A percentile compares a stretch with the other conserved stretches of the same genome.
phyloP scores from a whole-genome alignment of 2,329 filamentous ascomycete genomes.

The Calonectria henricotiae region DNA sequence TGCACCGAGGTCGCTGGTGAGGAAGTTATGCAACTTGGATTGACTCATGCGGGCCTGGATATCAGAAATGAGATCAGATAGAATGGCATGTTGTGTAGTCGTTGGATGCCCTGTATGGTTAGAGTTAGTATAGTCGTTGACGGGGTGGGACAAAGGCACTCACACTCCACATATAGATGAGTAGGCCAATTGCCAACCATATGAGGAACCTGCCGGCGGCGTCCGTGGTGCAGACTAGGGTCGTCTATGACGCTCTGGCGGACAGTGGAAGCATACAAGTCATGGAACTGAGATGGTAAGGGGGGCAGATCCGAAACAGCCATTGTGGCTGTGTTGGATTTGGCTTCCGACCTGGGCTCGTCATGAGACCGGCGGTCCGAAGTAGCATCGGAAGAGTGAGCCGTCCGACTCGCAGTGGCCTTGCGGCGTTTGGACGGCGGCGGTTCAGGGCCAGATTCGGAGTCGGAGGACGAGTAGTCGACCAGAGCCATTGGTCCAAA shows the following conservation, averaged over 20 bases:
- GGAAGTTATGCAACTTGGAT: conserved; percentile 75
- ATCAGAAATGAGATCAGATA: conserved; percentile 63
- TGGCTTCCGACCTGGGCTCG: conserved; percentile 27
- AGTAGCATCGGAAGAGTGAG: conserved; percentile 42
- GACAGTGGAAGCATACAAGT: conserved; percentile 89
- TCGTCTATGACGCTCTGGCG: conserved; percentile 86
- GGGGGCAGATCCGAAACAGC: conserved; percentile 72
- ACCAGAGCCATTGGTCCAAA: conserved; percentile 72
- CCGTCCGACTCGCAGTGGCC: conserved; percentile 33
- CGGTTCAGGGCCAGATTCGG: conserved; percentile 39
- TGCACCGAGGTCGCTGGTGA: conserved; percentile 84
- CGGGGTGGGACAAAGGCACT: conserved; percentile 54
- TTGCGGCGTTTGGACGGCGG: conserved; percentile 60
- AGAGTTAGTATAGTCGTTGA: conserved; percentile 49
- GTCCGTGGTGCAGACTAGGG: conserved; percentile 87
- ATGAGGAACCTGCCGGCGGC: conserved; percentile 87
- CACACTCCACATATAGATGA: conserved; percentile 95
- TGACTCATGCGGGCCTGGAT: conserved; percentile 57
- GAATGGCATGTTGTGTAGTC: conserved; percentile 63
- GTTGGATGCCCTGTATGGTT: conserved; percentile 76
- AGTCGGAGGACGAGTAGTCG: conserved; percentile 67
- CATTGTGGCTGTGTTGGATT: conserved; percentile 24
- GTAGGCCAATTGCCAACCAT: conserved; percentile 92
- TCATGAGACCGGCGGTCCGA: conserved; percentile 7
- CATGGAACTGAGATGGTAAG: conserved; percentile 85